These are phyloP conservation scores for Apiotrichum gracile DNA, from an alignment of 1,284 basidiomycete species.

Conservation along the genomic window DNA sequence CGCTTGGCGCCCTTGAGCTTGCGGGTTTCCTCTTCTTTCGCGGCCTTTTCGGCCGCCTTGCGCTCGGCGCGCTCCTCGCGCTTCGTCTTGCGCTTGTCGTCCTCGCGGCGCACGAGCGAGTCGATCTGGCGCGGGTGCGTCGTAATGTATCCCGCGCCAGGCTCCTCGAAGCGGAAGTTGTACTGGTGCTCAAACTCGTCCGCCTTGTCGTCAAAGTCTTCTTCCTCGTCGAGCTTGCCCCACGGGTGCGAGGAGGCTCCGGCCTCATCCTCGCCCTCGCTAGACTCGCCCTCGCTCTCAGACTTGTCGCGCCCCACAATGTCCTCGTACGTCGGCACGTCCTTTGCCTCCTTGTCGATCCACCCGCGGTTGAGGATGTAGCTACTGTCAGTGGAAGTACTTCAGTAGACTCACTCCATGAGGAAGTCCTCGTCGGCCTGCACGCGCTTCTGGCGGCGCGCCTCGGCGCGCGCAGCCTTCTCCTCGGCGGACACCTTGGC, in stretches of 20 bases:
- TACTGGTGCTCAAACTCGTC: constrained; percentile 76
- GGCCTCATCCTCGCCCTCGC: constrained; percentile 27
- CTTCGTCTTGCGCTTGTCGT: constrained; percentile 72
- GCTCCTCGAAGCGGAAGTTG: constrained; percentile 91
- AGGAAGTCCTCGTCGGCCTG: constrained; percentile 62
- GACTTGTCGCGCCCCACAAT: constrained; percentile 50
- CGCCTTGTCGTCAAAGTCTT: constrained; percentile 64
- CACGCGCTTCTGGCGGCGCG: constrained; percentile 24
- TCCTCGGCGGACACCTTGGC: constrained; percentile 36
- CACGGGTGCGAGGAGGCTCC: constrained; percentile 41
- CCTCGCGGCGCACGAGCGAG: constrained; percentile 66
- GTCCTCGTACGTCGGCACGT: constrained; percentile 76
- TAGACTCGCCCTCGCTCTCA: constrained; percentile 26
- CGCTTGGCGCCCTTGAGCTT: constrained; percentile 74
- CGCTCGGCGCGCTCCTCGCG: constrained; percentile 68
- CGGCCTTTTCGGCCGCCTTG: constrained; percentile 69
- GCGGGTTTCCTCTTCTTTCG: constrained; percentile 71
- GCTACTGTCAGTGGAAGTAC: constrained; percentile 49
- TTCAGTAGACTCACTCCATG: constrained; percentile 65
- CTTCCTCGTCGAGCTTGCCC: constrained; percentile 50
- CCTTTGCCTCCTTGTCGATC: constrained; percentile 69
- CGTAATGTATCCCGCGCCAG: constrained; percentile 65
- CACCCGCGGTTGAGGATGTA: constrained; percentile 93
- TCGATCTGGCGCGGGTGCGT: constrained; percentile 70
- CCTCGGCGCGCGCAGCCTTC: constrained; percentile 54